Conservation (phyloP, 371 early-diverging fungal genomes). For the Mortierella sp. region DNA sequence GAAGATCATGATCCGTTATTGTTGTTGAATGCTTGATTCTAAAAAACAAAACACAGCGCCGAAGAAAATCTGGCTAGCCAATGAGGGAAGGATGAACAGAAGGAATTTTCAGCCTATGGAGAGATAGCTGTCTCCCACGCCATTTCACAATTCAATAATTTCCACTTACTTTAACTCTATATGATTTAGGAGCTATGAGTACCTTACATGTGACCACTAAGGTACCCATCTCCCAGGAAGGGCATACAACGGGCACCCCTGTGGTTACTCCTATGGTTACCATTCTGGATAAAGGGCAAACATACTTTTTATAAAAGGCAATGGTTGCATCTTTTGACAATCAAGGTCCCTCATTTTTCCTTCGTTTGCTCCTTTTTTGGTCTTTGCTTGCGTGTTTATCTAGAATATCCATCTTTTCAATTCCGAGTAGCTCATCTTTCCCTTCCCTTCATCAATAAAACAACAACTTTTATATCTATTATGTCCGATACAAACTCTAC, state of each 20-base stretch:
- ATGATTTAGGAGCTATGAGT: neutral
- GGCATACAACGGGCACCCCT: neutral
- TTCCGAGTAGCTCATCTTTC: neutral
- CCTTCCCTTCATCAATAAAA: neutral
- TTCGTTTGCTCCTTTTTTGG: neutral
- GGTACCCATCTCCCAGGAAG: neutral
- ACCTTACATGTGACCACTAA: conserved; percentile 2
- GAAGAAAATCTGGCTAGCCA: too few species aligned
- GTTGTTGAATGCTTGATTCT: neutral
- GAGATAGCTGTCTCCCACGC: too few species aligned
- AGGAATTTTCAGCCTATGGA: too few species aligned
- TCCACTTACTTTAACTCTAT: neutral
- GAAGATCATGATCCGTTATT: neutral
- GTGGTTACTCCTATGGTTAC: neutral
- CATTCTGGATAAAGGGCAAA: too few species aligned
- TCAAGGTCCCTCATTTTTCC: neutral
- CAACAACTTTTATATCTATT: neutral
- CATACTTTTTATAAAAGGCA: neutral
- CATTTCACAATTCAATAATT: neutral
- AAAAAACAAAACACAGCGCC: too few species aligned
- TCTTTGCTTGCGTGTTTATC: neutral
- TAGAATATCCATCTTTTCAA: neutral
- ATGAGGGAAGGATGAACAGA: neutral
- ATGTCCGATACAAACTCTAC: conserved; percentile 19
- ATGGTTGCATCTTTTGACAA: neutral